Evolutionary conservation across 169 alveolate species (phyloP).

Genomic region (Plasmodium malariae): DNA sequence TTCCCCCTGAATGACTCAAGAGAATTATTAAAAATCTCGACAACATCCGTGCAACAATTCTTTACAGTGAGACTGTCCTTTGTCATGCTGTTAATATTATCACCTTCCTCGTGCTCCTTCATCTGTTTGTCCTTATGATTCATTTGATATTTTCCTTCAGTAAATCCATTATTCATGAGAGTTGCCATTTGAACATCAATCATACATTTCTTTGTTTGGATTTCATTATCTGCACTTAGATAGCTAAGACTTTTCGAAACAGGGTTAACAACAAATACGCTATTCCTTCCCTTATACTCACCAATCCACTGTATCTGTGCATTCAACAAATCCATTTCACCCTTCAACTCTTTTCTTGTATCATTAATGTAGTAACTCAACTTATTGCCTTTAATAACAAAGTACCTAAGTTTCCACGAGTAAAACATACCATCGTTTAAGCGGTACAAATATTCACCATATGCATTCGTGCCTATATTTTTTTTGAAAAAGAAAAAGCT

Average conservation of each 20-base stretch:
- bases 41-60: too few species aligned
- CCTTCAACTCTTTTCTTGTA: slow-evolving; percentile 62
- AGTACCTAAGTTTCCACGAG: slow-evolving; percentile 26
- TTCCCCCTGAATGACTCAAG: too few species aligned
- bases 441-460: slow-evolving; percentile 15
- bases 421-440: slow-evolving; percentile 35
- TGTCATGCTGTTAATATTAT: not conserved
- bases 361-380: slow-evolving; percentile 1
- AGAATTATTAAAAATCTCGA: too few species aligned
- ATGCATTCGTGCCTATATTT: slow-evolving; percentile 5
- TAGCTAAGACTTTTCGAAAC: slow-evolving; percentile 44
- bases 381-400: slow-evolving; percentile 15
- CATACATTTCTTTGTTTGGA: slow-evolving; percentile 79
- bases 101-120: too few species aligned
- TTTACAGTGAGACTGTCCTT: too few species aligned
- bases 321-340: slow-evolving; percentile 51
- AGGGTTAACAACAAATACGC: slow-evolving; percentile 74
- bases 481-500: slow-evolving; percentile 19
- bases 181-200: slow-evolving; percentile 41
- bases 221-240: slow-evolving; percentile 78
- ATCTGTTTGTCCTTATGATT: not conserved
- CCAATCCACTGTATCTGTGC: slow-evolving; percentile 81
- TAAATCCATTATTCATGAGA: slow-evolving; percentile 4
- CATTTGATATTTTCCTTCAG: too few species aligned
- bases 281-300: slow-evolving; percentile 79